Base-by-base conservation (phyloP, 768 basidiomycete genomes). In the Agrocybe praecox region DNA sequence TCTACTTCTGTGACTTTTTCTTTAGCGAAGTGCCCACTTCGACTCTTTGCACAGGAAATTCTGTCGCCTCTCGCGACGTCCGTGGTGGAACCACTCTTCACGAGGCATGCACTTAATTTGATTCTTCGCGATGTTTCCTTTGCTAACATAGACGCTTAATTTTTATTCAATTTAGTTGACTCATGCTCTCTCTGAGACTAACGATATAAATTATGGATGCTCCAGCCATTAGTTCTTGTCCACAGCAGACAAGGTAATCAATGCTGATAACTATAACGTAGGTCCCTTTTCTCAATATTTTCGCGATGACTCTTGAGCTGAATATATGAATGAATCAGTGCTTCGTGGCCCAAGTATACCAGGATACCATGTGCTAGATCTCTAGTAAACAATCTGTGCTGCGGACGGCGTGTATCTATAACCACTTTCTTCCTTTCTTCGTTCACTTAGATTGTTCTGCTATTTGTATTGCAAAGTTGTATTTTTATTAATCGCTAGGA, bases 191-290 rank as follows among this genome's bases (percentile, higher is more conserved):
- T 65, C 65, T 10, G 68, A 64, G 59, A 80, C 77, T 32, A 72
- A 71, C 51, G 78, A 81, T 59, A 64, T 78, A 32, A 68, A 58
- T 45, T 78, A 79, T 57, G 76, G 77, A 18, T 79, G 77, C 58
- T 58, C 74, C 47, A 62, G 65, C 44, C 76, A 80, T 62, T 75
- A 78, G 66, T 67, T 61, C 12, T 73, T 74, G 54, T 69, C 74
- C 44, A 72, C 69, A 23, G 56, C 72, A 1, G 64, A 74, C 52
- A 59, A 71, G 19, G 46, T 71, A 18, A 48, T 42, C 50, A 80
- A 81, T 62, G 79, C 79, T 15, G 80, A 81, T 60, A 80, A 76
- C 70, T 80, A 69, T 71, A 80, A 81, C 63, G 76, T 79, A 59
- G 32, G 46, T 29, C 24, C 48, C 19, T 11, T 19, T 45, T 32